Conservation (phyloP, 345 rosid genomes). For the Aethionema arabicum region DNA sequence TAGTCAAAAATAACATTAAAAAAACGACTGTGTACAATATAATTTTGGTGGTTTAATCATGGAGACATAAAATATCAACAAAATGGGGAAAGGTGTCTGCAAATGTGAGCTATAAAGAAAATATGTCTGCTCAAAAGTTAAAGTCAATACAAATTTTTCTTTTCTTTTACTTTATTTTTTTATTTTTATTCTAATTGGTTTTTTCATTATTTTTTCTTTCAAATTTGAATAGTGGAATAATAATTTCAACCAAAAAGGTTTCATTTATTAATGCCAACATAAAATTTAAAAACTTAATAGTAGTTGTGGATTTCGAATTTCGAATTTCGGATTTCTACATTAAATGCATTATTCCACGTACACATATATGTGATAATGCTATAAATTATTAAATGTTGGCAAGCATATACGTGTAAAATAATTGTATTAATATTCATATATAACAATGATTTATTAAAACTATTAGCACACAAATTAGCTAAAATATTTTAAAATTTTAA, state of each 20-base stretch:
- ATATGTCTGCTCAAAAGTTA: constrained; percentile 27
- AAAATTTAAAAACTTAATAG: background rate
- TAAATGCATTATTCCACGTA: constrained; percentile 28
- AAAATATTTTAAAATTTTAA: too few species aligned
- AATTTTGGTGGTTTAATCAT: constrained; percentile 18
- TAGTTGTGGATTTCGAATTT: constrained; percentile 7
- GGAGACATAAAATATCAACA: constrained; percentile 33
- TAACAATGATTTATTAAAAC: too few species aligned
- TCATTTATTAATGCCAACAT: constrained; percentile 2
- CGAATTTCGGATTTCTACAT: constrained; percentile 5
- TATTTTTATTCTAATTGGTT: constrained; percentile 1
- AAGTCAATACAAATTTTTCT: constrained; percentile 30
- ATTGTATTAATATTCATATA: too few species aligned
- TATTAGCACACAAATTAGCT: too few species aligned
- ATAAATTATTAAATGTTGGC: too few species aligned
- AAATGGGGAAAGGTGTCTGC: constrained; percentile 32
- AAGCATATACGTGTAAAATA: too few species aligned
- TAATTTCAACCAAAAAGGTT: background rate
- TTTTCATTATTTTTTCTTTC: background rate
- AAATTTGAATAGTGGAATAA: constrained; percentile 3
- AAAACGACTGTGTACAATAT: constrained; percentile 12
- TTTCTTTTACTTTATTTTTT: constrained; percentile 13
- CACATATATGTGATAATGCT: background rate
- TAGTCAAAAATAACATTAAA: constrained; percentile 2
- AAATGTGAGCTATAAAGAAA: constrained; percentile 29